These are phyloP conservation scores for Cryptococcus sp. DNA, from an alignment of 1,284 basidiomycete species.

Conservation along the genomic window DNA sequence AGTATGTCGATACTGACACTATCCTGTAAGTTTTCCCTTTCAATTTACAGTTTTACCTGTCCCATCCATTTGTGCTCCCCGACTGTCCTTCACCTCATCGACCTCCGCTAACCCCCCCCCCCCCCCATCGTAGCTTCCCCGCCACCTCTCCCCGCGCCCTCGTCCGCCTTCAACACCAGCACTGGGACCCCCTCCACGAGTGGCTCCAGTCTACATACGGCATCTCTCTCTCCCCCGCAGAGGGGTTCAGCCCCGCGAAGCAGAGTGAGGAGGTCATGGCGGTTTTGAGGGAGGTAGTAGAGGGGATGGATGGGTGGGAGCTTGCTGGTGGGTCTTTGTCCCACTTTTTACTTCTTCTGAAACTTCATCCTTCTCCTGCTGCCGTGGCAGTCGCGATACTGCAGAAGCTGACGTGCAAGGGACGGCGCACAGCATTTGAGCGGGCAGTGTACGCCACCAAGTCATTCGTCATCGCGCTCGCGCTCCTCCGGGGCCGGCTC, in stretches of 20 bases:
- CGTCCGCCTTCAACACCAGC: slow-evolving; percentile 72
- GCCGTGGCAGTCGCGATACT: too few relatives aligned
- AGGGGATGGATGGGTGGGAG: slow-evolving; percentile 72
- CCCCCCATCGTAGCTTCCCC: slow-evolving; percentile 65
- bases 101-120: too few relatives aligned
- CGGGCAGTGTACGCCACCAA: slow-evolving; percentile 86
- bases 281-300: slow-evolving; percentile 60
- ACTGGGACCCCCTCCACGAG: slow-evolving; percentile 84
- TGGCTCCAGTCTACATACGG: slow-evolving; percentile 70
- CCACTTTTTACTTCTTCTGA: neutral
- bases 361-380: too few relatives aligned
- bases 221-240: slow-evolving; percentile 64
- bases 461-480: slow-evolving; percentile 84
- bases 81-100: slow-evolving; percentile 3
- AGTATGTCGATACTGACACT: slow-evolving; percentile 93
- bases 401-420: too few relatives aligned
- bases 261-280: slow-evolving; percentile 67
- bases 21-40: slow-evolving; percentile 79
- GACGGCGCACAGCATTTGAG: slow-evolving; percentile 94
- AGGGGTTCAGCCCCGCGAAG: slow-evolving; percentile 63
- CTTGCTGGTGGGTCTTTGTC: slow-evolving; percentile 66
- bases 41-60: too few relatives aligned
- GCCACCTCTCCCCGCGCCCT: slow-evolving; percentile 71
- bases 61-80: too few relatives aligned
- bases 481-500: slow-evolving; percentile 70